Evolutionary conservation across 805 yeast genomes (phyloP), one percentile per base, ranked within the genome.

Genomic region (Blastobotrys chiropterorum): DNA sequence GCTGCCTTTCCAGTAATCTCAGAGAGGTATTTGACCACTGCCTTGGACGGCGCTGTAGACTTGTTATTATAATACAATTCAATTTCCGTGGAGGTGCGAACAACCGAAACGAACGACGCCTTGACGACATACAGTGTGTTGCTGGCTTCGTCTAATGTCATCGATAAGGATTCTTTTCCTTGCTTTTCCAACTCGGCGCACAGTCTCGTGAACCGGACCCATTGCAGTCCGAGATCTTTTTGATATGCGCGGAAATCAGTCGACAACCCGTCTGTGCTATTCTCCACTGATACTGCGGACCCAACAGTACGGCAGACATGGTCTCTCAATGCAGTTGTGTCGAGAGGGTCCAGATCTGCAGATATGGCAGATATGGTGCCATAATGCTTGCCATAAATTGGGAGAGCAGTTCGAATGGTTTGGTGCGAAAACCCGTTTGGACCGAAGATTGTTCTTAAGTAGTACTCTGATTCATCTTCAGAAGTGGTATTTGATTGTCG

Each of bases 151-250:
- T 71, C 74, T 20, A 72, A 58, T n/a, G 68, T 67, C 1, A 85
- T 61, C 1, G 81, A 70, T 39, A 87, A 71, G 0, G 84, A 74
- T 60, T 86, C 94, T 53, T 76, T 74, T 16, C 81, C 72, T 46
- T 76, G 74, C 53, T 78, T 83, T 53, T 76, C 77, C 49, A 86
- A 72, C 60, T 90, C 96, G 51, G 77, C 79, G 62, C 95, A 83
- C 21, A 90, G 71, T 1, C 86, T 75, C 53, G 82, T 84, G 52
- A 90, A 77, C 54, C 83, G 80, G 34, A 77, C 71, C 86, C 95
- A 83, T 59, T 82, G 82, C 30, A 74, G 74, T 46, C 69, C 66
- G n/a, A 74, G 55, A 40, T 71, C 70, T 3, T 67, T 53, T 20
- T 70, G 62, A 55, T 71, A 71, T 1, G 69, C 66, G 38, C 68